These are phyloP conservation scores for Larix sibirica DNA, from an alignment of 83 land plant genomes.

Conservation along the genomic window DNA sequence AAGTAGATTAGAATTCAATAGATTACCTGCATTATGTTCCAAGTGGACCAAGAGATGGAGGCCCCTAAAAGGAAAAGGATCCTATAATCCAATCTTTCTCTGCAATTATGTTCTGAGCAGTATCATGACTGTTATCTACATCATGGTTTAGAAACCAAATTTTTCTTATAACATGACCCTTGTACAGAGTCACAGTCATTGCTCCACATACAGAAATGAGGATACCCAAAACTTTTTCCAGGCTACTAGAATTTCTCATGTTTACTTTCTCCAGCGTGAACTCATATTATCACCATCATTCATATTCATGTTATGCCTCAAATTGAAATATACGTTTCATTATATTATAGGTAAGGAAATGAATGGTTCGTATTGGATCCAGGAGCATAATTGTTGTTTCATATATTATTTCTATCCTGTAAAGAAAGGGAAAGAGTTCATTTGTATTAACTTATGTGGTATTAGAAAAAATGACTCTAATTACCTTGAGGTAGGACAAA, in stretches of 20 bases:
- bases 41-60: conserved; percentile 26
- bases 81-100: conserved; percentile 31
- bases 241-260: conserved; percentile 26
- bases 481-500: no score
- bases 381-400: no score
- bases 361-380: no score
- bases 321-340: no score
- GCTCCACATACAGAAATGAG: conserved; percentile 38
- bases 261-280: conserved; percentile 40
- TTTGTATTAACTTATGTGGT: no score
- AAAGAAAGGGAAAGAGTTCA: no score
- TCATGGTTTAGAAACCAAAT: background rate
- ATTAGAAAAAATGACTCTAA: no score
- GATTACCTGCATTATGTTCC: conserved; percentile 39
- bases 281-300: background rate
- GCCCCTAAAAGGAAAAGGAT: conserved; percentile 34
- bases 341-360: no score
- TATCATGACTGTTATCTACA: background rate
- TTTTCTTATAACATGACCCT: conserved; percentile 22
- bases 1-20: background rate
- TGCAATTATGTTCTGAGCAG: background rate
- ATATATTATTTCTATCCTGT: no score
- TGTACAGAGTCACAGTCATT: conserved; percentile 23
- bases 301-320: no score
- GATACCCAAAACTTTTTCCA: conserved; percentile 36